Base-by-base conservation (phyloP, 768 basidiomycete species). In the Russula griseocarnosa region DNA sequence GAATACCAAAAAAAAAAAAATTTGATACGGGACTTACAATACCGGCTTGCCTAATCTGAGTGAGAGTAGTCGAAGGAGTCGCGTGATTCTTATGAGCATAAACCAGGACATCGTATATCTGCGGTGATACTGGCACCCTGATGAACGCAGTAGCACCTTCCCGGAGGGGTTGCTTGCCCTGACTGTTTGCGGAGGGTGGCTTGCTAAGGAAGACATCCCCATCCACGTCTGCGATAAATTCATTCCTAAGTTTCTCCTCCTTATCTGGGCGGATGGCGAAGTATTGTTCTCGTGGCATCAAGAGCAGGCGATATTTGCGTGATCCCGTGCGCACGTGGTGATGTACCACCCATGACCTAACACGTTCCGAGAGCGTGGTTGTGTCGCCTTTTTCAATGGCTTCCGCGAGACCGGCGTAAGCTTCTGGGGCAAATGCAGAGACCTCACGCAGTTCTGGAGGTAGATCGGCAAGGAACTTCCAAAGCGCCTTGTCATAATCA, bases 81-180 rank as follows among this genome's bases (percentile, higher is more conserved):
- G 77, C 79, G 69, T 88, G 87, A 20, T 79, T 76, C 14, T 85
- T 78, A 70, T 88, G 87, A 3, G 83, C 83, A 68, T 84, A 88
- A 26, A 83, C 83, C 47, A 88, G 73, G 62, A 86, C 78, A 71
- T 88, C 87, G 61, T 86, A 88, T 66, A 88, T 81, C 69, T 88
- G 87, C 26, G 79, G 76, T 58, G 82, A 82, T 55, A 87, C 86
- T 11, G 87, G 87, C 54, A 88, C 73, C 61, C 84, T 78, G 67
- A 88, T 83, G 71, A 85, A 88, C 30, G 79, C 75, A 51, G 71
- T 77, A 67, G 70, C 72, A 65, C 68, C 72, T 66, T 73, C 77
- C 67, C 70, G 68, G 47, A 59, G 70, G 56, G 66, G 72, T 68
- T 63, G 67, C 58, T 72, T 58, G 54, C 62, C 61, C 28, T 58